Conservation (phyloP, 1,284 basidiomycete genomes). For the Thecaphora thlaspeos region DNA sequence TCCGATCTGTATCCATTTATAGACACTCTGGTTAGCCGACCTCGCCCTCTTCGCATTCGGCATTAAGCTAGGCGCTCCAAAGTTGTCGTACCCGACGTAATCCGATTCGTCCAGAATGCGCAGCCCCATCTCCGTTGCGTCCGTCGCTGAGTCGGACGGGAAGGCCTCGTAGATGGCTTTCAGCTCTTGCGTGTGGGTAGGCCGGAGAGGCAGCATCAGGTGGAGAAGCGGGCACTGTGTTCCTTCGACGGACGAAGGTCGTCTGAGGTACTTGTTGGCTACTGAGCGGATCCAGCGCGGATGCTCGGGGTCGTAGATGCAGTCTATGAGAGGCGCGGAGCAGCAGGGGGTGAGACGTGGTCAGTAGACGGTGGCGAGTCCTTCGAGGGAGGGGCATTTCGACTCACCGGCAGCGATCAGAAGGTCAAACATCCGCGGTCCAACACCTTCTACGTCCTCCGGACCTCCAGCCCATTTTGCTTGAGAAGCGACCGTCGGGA, state of each 20-base stretch:
- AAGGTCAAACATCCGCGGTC: constrained; percentile 23
- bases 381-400: no score
- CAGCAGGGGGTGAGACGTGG: neutral
- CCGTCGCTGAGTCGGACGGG: neutral
- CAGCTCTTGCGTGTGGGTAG: constrained; percentile 43
- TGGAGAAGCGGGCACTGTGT: constrained; percentile 22
- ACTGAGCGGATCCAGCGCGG: constrained; percentile 49
- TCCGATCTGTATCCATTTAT: no score
- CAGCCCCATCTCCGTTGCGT: neutral
- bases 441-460: constrained; percentile 3
- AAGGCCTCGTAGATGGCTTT: constrained; percentile 42
- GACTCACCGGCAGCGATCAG: constrained; percentile 43
- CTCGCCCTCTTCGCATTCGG: constrained; percentile 1
- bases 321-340: constrained; percentile 20
- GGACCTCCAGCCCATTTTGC: constrained; percentile 3
- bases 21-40: no score
- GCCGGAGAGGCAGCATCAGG: constrained; percentile 40
- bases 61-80: constrained; percentile 29
- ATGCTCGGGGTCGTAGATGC: constrained; percentile 49
- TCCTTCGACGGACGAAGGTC: neutral
- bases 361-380: no score
- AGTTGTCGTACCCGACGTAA: constrained; percentile 38
- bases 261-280: constrained; percentile 20
- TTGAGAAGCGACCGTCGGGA: neutral
- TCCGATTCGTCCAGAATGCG: constrained; percentile 19